Evolutionary conservation across 176 grass and related monocot species (phyloP), one percentile per base, ranked within the genome.

Genomic region (Raddia guianensis): DNA sequence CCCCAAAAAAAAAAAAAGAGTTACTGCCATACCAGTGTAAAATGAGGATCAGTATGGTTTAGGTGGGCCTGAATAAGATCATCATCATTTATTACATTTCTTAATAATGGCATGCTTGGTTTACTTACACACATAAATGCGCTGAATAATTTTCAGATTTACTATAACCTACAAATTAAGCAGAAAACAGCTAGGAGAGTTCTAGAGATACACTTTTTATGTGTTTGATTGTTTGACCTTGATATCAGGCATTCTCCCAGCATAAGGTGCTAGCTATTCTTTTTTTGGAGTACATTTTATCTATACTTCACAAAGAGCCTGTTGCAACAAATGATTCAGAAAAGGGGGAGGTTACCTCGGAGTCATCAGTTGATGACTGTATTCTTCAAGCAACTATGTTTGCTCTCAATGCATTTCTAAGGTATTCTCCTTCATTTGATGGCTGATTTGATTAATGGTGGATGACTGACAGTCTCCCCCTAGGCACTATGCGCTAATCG

Each of bases 341-440:
- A 47, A 98, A 98, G 21, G 92, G 90, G 76, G 92, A 94, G 54
- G 69, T 16, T 50, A 59, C 76, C 66, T 85, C 55, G 18, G 95
- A 98, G 74, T 79, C 76, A 85, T 92, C 88, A 66, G 80, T 80
- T 70, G 92, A 94, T 54, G 84, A 91, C 71, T 88, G 86, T 70
- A 84, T 90, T 87, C 74, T 92, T 76, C 92, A 94, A 91, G 95
- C 92, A 85, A 89, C 95, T 75, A 89, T 88, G 83, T 91, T 98
- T 87, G 92, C 92, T 83, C 85, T 98, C 46, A 98, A 87, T 89
- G 90, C 92, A 73, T 98, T 98, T 88, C 68, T 98, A 66, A 98
- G 95, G 95, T 98, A 76, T 59, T 66, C 21, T 6, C 52, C 62
- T 66, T 8, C 70, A 83, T 79, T 79, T 83, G 52, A 65, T 88